Conservation (phyloP, 2,329 filamentous ascomycete genomes). For the Trichoderma sp. region DNA sequence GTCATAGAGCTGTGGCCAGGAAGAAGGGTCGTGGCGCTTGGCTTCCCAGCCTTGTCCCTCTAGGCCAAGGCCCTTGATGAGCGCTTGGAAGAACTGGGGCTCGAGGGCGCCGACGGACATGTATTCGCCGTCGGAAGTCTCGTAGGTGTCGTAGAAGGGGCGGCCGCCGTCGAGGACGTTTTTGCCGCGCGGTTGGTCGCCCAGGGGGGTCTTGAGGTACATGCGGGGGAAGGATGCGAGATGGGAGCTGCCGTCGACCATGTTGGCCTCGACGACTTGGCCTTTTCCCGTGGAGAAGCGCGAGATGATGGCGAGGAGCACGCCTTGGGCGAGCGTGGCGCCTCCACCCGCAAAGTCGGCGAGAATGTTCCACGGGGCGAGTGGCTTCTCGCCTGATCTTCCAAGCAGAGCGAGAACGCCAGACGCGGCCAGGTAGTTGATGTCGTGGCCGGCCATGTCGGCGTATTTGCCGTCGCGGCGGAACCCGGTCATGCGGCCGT, state of each 20-base stretch:
- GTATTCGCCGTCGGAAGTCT: conserved; percentile 74
- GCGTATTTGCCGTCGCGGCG: conserved; percentile 82
- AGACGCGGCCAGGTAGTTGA: conserved; percentile 91
- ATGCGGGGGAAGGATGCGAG: conserved; percentile 77
- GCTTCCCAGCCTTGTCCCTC: conserved; percentile 50
- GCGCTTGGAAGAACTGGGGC: conserved; percentile 74
- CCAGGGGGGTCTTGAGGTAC: conserved; percentile 62
- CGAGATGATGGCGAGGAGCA: conserved; percentile 75
- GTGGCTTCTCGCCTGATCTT: conserved; percentile 66
- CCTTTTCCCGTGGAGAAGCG: conserved; percentile 66
- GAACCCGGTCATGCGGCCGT: conserved; percentile 88
- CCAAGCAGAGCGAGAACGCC: conserved; percentile 80
- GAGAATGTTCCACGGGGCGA: conserved; percentile 79
- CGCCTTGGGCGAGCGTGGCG: conserved; percentile 75
- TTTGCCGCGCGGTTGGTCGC: conserved; percentile 64
- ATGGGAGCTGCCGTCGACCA: conserved; percentile 88
- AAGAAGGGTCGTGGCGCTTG: conserved; percentile 58
- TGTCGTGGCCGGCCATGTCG: conserved; percentile 90
- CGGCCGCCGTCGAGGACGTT: conserved; percentile 83
- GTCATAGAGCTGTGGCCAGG: conserved; percentile 68
- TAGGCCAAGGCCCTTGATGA: conserved; percentile 69
- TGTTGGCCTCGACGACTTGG: conserved; percentile 92
- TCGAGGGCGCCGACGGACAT: conserved; percentile 92
- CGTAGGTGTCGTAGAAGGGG: conserved; percentile 88
- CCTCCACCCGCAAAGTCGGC: conserved; percentile 93